These are phyloP conservation scores for Solanum piurae DNA, from an alignment of 257 asterid genomes.

Conservation along the genomic window DNA sequence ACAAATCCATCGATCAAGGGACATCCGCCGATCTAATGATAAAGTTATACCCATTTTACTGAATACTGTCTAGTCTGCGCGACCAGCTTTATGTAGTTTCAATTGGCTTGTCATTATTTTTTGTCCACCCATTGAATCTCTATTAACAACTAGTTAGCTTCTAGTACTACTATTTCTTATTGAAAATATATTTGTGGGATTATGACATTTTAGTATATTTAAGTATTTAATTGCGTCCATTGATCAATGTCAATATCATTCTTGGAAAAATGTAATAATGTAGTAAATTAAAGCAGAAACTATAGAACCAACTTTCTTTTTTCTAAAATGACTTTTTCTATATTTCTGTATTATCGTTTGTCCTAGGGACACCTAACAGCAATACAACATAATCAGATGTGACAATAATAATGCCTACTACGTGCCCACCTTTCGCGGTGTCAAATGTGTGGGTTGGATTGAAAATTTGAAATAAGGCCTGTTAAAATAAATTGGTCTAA, in stretches of 20 bases:
- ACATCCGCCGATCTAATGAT: no score
- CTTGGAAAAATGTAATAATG: not conserved
- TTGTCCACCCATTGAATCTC: no score
- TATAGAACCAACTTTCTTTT: not conserved
- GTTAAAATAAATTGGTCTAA: not conserved
- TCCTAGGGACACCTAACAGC: not conserved
- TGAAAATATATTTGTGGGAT: not conserved
- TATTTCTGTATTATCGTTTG: not conserved
- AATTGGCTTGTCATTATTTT: no score
- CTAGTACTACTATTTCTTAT: no score
- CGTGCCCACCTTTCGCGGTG: not conserved
- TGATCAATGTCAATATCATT: not conserved
- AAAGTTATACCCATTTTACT: no score
- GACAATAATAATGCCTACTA: not conserved
- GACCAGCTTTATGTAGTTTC: no score
- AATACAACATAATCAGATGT: not conserved
- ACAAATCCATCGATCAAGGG: no score
- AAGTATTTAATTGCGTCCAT: not conserved
- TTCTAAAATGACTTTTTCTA: not conserved
- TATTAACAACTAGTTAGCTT: no score
- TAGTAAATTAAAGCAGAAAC: not conserved
- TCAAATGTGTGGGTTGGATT: not conserved
- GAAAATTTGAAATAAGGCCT: no score
- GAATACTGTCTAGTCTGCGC: no score
- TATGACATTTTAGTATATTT: not conserved